Evolutionary conservation across 2,329 filamentous ascomycete species (phyloP).

Genomic region (Stachybotrys chlorohalonatus): DNA sequence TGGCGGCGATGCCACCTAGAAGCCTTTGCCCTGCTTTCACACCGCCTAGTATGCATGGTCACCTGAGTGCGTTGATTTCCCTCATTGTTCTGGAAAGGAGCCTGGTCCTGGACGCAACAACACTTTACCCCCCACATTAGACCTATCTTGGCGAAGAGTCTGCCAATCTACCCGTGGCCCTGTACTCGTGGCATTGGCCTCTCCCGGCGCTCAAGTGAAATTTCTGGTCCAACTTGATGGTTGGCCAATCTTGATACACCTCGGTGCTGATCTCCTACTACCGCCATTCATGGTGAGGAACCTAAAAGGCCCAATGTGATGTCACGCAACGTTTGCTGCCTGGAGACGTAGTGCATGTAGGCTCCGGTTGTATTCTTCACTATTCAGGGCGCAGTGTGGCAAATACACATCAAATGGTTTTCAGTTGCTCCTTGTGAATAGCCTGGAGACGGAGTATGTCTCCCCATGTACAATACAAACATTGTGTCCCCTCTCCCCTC

Average conservation of each 20-base stretch:
- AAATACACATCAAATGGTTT: not conserved
- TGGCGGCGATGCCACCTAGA: too few species aligned
- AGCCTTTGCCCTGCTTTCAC: too few species aligned
- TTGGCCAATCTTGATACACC: not conserved
- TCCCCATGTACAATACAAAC: slow-evolving; percentile 5
- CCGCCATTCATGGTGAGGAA: not conserved
- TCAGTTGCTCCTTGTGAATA: not conserved
- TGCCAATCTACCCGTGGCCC: not conserved
- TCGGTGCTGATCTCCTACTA: not conserved
- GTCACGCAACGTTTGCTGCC: not conserved
- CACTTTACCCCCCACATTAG: too few species aligned
- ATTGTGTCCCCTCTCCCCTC: not conserved
- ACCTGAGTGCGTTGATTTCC: too few species aligned
- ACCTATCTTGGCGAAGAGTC: too few species aligned
- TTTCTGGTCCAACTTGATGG: not conserved
- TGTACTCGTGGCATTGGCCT: not conserved
- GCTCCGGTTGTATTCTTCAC: too few species aligned
- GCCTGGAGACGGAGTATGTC: not conserved
- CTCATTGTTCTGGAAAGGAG: too few species aligned
- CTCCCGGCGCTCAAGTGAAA: not conserved
- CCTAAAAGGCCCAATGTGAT: not conserved
- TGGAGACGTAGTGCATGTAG: too few species aligned
- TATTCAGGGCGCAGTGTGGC: too few species aligned
- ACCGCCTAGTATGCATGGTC: too few species aligned
- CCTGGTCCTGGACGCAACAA: too few species aligned